These are phyloP conservation scores for Rhipidocladum racemiflorum DNA, from an alignment of 176 grass and related monocot genomes.

Conservation along the genomic window DNA sequence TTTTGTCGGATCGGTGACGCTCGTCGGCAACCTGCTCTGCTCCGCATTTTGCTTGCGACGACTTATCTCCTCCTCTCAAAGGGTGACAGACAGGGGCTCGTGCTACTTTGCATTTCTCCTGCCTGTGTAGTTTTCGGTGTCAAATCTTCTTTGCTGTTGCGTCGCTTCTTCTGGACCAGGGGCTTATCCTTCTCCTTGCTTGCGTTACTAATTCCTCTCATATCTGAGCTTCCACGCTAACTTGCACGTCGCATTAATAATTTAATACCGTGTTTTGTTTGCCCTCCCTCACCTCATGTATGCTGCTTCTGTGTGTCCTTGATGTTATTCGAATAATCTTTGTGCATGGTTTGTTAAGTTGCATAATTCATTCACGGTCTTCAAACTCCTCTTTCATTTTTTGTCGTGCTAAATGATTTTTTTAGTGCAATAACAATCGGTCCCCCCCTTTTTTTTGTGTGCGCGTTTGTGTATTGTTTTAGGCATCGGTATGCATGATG, in stretches of 20 bases:
- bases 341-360: not conserved
- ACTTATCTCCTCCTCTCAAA: not conserved
- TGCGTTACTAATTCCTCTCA: not conserved
- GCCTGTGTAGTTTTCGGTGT: not conserved
- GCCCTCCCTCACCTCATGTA: too few species aligned
- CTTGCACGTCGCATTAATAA: not conserved
- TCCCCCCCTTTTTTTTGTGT: too few species aligned
- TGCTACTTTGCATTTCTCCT: not conserved
- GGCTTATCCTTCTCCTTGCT: too few species aligned
- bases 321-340: not conserved
- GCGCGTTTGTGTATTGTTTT: too few species aligned
- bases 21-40: not conserved
- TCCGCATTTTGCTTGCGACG: not conserved
- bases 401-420: not conserved
- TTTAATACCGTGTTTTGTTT: not conserved
- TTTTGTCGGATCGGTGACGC: not conserved
- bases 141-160: not conserved
- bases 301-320: not conserved
- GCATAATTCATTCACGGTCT: not conserved
- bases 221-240: not conserved
- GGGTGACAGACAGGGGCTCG: not conserved
- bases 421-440: not conserved
- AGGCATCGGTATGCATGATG: too few species aligned
- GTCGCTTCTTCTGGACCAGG: not conserved
- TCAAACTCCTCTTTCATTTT: not conserved